Base-by-base conservation (phyloP, 139 green algal species). In the Eudorina sp. region DNA sequence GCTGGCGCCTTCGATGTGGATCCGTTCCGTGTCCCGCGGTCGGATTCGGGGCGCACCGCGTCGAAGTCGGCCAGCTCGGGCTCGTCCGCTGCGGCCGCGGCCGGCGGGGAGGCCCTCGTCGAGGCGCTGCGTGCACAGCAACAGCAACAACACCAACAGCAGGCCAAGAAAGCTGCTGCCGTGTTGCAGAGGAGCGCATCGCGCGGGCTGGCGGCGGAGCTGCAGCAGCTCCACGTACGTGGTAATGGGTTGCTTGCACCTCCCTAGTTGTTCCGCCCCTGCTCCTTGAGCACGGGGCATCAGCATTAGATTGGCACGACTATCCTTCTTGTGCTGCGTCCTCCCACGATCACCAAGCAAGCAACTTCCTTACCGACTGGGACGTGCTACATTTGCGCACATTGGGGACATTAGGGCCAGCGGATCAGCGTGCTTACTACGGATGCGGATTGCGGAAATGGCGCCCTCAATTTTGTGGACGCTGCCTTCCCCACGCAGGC, bases 151-250 rank as follows among this genome's bases (percentile, higher is more conserved):
- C 25, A 73, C 21, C 51, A 73, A 58, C 78, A 85, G 27, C 53
- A 86, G 46, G 64, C 48, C 36, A 58, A 62, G 25, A 81, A 80
- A 40, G 68, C 66, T 18, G 83, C 68, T 3, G 68, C 83, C 0
- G 68, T 51, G 41, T 48, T 81, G 68, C 83, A 88, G 29, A 48
- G 83, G 46, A 73, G 36, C 2, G 83, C 83, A 3, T 80, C 83
- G 13, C 68, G 68, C 25, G 83, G 83, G 2, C 51, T 88, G 21
- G 83, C 83, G 18, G 81, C 81, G 11, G 83, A 88, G 66, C 68
- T 88, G 48, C 83, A 88, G 66, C 83, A 88, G 68, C 13, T 88
- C 40, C 79, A 85, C 48, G 75, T 83, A 31, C 16, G 68, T 51
- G 51, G n/a, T n/a, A n/a, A n/a, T n/a, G n/a, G n/a, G n/a, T n/a